Percentiles rank a stretch among this genome's conserved stretches.
These are phyloP conservation scores for Pezicula carpinea DNA, from an alignment of 2,329 filamentous ascomycete genomes.

Conservation along the genomic window DNA sequence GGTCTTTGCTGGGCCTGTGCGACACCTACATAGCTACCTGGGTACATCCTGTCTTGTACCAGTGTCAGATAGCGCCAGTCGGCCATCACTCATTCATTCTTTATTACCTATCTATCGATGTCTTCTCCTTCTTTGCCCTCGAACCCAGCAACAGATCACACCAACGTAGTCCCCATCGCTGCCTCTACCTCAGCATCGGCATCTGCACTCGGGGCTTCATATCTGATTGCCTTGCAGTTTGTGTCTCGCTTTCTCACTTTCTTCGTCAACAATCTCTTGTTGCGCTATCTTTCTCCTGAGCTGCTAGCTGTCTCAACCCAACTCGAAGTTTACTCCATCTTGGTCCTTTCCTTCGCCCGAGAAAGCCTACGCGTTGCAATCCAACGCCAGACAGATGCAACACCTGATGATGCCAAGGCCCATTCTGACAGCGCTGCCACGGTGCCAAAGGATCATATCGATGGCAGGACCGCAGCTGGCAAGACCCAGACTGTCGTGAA, in stretches of 20 bases:
- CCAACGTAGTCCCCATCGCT: neutral
- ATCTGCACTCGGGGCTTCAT: slow-evolving; percentile 61
- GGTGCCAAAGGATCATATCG: slow-evolving; percentile 19
- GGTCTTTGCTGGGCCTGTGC: too few species aligned
- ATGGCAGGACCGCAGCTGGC: slow-evolving; percentile 27
- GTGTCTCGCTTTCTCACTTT: slow-evolving; percentile 87
- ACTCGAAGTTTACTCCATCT: slow-evolving; percentile 87
- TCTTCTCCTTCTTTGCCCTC: too few species aligned
- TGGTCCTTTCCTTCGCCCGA: slow-evolving; percentile 89
- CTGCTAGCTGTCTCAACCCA: slow-evolving; percentile 83
- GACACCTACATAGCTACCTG: too few species aligned
- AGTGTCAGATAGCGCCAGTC: too few species aligned
- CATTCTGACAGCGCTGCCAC: slow-evolving; percentile 7
- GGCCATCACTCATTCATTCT: too few species aligned
- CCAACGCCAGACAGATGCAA: slow-evolving; percentile 62
- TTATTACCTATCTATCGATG: too few species aligned
- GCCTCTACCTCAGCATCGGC: neutral
- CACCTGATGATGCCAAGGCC: slow-evolving; percentile 12
- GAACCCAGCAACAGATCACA: neutral
- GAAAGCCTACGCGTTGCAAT: slow-evolving; percentile 90
- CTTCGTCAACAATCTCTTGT: slow-evolving; percentile 81
- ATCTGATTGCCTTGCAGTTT: slow-evolving; percentile 85
- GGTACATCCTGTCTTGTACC: too few species aligned
- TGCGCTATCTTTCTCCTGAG: slow-evolving; percentile 81
- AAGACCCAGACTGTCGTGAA: slow-evolving; percentile 77